Evolutionary conservation across 1,284 basidiomycete genomes (phyloP).

Genomic region (Heliocybe sulcata): DNA sequence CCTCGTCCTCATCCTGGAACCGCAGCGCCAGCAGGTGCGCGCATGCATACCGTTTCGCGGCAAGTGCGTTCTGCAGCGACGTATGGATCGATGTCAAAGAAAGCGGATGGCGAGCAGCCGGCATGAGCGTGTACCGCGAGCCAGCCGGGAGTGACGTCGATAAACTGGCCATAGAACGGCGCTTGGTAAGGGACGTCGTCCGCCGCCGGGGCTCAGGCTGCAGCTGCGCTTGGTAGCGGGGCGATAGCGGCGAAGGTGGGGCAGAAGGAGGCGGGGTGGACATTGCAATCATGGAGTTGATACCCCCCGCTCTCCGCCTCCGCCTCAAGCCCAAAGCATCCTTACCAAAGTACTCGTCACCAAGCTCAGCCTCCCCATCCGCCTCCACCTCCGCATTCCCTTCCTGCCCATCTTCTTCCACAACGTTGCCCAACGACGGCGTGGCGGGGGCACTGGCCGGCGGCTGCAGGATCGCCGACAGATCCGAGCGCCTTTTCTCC

Average conservation of each 20-base stretch:
- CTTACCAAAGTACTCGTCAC: conserved; percentile 39
- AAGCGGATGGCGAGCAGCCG: conserved; percentile 53
- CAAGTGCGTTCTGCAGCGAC: conserved; percentile 53
- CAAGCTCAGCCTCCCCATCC: conserved; percentile 11
- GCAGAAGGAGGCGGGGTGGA: conserved; percentile 16
- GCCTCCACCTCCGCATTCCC: conserved; percentile 9
- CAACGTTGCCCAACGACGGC: conserved; percentile 13
- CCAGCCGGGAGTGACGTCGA: conserved; percentile 17
- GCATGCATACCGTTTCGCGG: conserved; percentile 66
- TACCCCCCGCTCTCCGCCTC: conserved; percentile 39
- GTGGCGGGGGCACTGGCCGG: conserved; percentile 41
- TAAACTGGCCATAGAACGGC: conserved; percentile 9
- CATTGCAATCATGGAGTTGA: conserved; percentile 34
- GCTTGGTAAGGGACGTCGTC: conserved; percentile 5
- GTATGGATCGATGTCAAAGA: conserved; percentile 55
- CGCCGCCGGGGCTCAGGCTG: neutral
- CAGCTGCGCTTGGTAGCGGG: conserved; percentile 8
- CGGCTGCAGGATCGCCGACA: conserved; percentile 35
- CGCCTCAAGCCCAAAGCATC: conserved; percentile 54
- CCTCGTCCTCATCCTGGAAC: conserved; percentile 50
- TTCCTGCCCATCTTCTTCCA: conserved; percentile 6
- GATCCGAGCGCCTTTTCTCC: conserved; percentile 47
- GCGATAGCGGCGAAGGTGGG: conserved; percentile 15
- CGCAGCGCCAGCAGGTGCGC: conserved; percentile 70
- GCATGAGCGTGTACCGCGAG: conserved; percentile 46